Conservation (phyloP, 176 grass and related monocot species). For the Carex scoparia region DNA sequence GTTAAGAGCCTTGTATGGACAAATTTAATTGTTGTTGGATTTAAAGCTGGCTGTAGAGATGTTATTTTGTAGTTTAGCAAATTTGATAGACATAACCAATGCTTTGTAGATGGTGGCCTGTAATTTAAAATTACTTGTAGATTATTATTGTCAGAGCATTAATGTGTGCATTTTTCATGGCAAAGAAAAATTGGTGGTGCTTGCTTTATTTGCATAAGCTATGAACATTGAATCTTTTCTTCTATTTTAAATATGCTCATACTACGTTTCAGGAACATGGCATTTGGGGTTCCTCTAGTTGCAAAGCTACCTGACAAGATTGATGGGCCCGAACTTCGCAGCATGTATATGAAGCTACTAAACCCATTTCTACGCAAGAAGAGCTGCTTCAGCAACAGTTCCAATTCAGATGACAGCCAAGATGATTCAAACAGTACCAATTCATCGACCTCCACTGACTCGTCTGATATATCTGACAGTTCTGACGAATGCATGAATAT, state of each 20-base stretch:
- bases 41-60: not conserved
- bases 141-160: not conserved
- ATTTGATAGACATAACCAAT: not conserved
- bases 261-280: constrained; percentile 19
- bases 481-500: constrained; percentile 10
- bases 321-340: constrained; percentile 48
- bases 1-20: not conserved
- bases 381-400: not conserved
- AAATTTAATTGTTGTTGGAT: not conserved
- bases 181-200: not conserved
- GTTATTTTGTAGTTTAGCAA: not conserved
- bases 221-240: not conserved
- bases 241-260: not conserved
- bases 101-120: not conserved
- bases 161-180: not conserved
- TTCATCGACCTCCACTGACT: constrained; percentile 23
- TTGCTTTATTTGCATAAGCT: not conserved
- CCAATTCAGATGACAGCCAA: constrained; percentile 30
- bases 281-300: constrained; percentile 59
- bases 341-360: constrained; percentile 56
- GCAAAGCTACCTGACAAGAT: constrained; percentile 50
- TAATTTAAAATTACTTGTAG: not conserved
- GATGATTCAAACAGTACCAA: constrained; percentile 26
- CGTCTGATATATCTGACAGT: constrained; percentile 13
- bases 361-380: constrained; percentile 55